Evolutionary conservation across 2,329 filamentous ascomycete species (phyloP), one percentile per base, ranked within the genome.

Genomic region (Colletotrichum spinosum): DNA sequence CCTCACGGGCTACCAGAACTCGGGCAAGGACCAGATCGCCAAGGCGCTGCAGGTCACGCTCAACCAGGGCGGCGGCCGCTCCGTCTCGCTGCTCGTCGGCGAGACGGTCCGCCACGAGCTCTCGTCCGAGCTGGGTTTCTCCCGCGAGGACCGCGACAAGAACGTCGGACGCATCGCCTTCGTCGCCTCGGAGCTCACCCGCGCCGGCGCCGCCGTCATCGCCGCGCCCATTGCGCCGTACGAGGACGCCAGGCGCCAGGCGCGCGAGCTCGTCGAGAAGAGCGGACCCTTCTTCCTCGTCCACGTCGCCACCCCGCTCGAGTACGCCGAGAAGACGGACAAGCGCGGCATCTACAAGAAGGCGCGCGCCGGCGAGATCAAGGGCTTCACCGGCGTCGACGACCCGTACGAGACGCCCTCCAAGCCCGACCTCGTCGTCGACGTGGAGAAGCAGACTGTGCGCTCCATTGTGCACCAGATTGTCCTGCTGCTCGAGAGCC

Each of bases 111-210:
- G 96, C 73, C 86, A 89, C 74, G 96, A 98, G 83, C 89, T 99
- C 54, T 97, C 93, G 10, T 92, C 93, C 2, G 96, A 98, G 81
- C 91, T 99, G 12, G 96, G 96, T 77, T 99, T 98, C 89, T 94
- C 90, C 80, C 89, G 90, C 69, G 90, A 95, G 76, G 96, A 99
- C 82, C 93, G 96, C 74, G 90, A 95, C 83, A 92, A 89, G 79
- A 98, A 99, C 88, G 93, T 99, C 77, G 91, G 90, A 67, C 94
- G 96, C 78, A 98, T 99, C 74, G 93, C 93, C 67, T 99, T 98
- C 78, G 96, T 99, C 48, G 94, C 96, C 35, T 92, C 92, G 1
- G 96, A 99, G 84, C 88, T 99, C 71, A 98, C 96, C 73, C 92
- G 93, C 75, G 89, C 96, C 41, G 94, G 96, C 68, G 92, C 96